Conservation (phyloP, 495 filamentous ascomycete species). For the Tuber magnatum region DNA sequence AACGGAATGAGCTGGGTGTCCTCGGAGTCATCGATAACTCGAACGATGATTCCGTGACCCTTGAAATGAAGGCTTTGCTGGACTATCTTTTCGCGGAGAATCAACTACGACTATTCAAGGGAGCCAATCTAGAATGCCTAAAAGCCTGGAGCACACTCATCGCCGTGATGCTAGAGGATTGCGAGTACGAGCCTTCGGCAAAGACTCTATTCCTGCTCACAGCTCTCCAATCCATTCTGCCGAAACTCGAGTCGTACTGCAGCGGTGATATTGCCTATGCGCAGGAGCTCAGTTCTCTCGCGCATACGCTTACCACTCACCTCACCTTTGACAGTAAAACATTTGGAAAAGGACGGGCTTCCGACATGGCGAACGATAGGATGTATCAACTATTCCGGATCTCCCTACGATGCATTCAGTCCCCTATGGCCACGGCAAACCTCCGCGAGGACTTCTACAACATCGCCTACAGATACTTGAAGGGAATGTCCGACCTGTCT, state of each 20-base stretch:
- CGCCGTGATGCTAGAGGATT: conserved; percentile 67
- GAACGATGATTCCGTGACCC: conserved; percentile 51
- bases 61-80: conserved; percentile 56
- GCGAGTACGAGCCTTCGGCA: conserved; percentile 60
- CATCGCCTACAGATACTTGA: conserved; percentile 77
- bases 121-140: conserved; percentile 58
- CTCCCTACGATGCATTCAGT: conserved; percentile 64
- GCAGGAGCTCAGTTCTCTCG: conserved; percentile 65
- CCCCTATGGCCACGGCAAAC: conserved; percentile 59
- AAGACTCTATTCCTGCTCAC: conserved; percentile 73
- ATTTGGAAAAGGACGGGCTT: conserved; percentile 48
- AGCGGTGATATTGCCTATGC: conserved; percentile 58
- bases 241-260: conserved; percentile 70
- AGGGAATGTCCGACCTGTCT: conserved; percentile 55
- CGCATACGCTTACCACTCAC: conserved; percentile 66
- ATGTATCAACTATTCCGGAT: conserved; percentile 85
- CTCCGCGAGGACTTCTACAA: conserved; percentile 79
- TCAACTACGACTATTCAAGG: conserved; percentile 52
- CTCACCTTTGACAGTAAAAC: conserved; percentile 54
- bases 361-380: conserved; percentile 75
- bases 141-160: conserved; percentile 75
- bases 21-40: conserved; percentile 45
- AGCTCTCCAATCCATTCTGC: conserved; percentile 73
- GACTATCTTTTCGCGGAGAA: conserved; percentile 58
- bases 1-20: conserved; percentile 42